Conservation (phyloP, 257 asterid species). For the Fraxinus cuspidata region DNA sequence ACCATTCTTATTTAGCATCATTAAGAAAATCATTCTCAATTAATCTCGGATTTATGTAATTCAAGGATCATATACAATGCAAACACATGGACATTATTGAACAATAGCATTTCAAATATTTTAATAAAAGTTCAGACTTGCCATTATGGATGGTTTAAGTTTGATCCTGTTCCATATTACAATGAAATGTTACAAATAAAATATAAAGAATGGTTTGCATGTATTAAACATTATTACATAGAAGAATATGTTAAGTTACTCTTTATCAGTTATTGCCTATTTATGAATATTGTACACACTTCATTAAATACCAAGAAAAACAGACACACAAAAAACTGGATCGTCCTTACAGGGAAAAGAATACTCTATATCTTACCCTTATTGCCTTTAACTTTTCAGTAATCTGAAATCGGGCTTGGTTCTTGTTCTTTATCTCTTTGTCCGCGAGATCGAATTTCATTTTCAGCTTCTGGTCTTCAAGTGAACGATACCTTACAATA, state of each 20-base stretch:
- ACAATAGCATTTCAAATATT: background rate
- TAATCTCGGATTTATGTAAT: background rate
- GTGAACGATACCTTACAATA: conserved; percentile 57
- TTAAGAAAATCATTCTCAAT: background rate
- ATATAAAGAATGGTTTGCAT: no score
- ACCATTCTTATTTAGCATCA: no score
- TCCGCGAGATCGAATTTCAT: conserved; percentile 68
- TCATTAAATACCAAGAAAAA: background rate
- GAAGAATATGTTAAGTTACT: no score
- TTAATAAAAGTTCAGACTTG: background rate
- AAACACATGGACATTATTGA: background rate
- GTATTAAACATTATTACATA: no score
- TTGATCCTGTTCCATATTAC: no score
- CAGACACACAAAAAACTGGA: background rate
- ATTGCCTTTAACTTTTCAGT: conserved; percentile 62
- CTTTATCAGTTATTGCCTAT: no score
- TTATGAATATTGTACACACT: no score
- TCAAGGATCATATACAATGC: background rate
- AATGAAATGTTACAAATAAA: no score
- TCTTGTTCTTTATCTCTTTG: conserved; percentile 65
- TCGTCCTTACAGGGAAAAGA: background rate
- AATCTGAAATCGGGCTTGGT: conserved; percentile 62
- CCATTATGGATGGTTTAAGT: background rate
- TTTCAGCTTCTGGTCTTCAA: conserved; percentile 68
- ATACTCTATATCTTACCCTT: conserved; percentile 45